These are phyloP conservation scores for Pyronema omphalodes DNA, from an alignment of 495 filamentous ascomycete genomes.

Conservation along the genomic window DNA sequence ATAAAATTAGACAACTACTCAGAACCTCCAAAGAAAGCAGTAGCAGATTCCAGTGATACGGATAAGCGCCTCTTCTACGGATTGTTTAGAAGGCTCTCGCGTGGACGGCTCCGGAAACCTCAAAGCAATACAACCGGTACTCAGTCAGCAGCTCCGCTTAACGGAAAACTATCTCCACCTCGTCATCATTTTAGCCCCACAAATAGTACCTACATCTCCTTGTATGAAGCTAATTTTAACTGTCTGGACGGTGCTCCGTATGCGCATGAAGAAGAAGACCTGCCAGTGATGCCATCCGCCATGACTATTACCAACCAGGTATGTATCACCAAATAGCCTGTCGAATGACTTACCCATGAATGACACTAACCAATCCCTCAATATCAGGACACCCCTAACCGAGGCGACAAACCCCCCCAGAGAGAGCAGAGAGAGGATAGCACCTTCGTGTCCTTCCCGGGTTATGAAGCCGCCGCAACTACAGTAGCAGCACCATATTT, in stretches of 20 bases:
- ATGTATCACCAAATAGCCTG: background rate
- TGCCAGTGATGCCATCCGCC: background rate
- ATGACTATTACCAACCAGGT: background rate
- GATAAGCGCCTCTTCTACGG: background rate
- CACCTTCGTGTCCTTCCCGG: background rate
- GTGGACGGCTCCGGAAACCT: background rate
- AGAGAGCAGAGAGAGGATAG: too few species aligned
- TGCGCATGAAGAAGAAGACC: background rate
- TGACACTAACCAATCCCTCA: background rate
- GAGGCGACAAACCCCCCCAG: too few species aligned
- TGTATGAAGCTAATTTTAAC: background rate
- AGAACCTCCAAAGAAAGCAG: background rate
- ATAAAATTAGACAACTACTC: background rate
- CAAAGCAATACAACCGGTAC: too few species aligned
- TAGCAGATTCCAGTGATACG: background rate
- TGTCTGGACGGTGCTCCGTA: background rate
- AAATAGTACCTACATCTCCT: background rate
- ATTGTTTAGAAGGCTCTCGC: background rate
- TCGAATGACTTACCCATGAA: background rate
- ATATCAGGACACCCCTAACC: too few species aligned
- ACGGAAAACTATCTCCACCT: background rate
- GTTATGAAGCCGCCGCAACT: background rate
- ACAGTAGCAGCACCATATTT: background rate
- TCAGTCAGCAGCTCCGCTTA: background rate
- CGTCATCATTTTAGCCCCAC: background rate